Evolutionary conservation across 805 yeast genomes (phyloP).

Genomic region (Myxozyma neotropica): DNA sequence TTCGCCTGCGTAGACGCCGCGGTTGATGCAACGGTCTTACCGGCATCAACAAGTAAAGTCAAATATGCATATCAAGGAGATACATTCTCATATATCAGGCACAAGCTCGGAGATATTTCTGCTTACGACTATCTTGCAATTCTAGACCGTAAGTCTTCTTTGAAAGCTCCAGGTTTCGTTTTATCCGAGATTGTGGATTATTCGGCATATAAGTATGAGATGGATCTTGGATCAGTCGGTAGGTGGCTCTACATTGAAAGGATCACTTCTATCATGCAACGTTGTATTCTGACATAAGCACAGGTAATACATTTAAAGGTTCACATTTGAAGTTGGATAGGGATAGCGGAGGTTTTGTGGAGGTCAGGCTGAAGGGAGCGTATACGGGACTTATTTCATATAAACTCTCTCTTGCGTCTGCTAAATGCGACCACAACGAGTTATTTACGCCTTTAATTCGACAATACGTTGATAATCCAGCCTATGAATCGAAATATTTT

Average conservation of each 20-base stretch:
- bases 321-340: slow-evolving; percentile 46
- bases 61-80: slow-evolving; percentile 52
- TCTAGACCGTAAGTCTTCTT: slow-evolving; percentile 43
- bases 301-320: slow-evolving; percentile 36
- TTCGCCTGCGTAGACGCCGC: slow-evolving; percentile 51
- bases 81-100: slow-evolving; percentile 56
- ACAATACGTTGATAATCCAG: slow-evolving; percentile 63
- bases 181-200: slow-evolving; percentile 38
- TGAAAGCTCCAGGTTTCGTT: slow-evolving; percentile 34
- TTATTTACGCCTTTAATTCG: slow-evolving; percentile 64
- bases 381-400: slow-evolving; percentile 67
- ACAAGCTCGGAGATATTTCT: slow-evolving; percentile 46
- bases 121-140: slow-evolving; percentile 56
- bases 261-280: neutral
- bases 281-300: neutral
- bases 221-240: neutral
- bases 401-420: slow-evolving; percentile 38
- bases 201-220: neutral
- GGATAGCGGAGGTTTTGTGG: slow-evolving; percentile 50
- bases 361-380: slow-evolving; percentile 55
- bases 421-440: slow-evolving; percentile 11
- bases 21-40: slow-evolving; percentile 49
- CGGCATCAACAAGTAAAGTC: slow-evolving; percentile 49
- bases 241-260: no score
- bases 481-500: slow-evolving; percentile 80